These are phyloP conservation scores for Elongisporangium undulatum DNA, from an alignment of 352 stramenopile species.

Conservation along the genomic window DNA sequence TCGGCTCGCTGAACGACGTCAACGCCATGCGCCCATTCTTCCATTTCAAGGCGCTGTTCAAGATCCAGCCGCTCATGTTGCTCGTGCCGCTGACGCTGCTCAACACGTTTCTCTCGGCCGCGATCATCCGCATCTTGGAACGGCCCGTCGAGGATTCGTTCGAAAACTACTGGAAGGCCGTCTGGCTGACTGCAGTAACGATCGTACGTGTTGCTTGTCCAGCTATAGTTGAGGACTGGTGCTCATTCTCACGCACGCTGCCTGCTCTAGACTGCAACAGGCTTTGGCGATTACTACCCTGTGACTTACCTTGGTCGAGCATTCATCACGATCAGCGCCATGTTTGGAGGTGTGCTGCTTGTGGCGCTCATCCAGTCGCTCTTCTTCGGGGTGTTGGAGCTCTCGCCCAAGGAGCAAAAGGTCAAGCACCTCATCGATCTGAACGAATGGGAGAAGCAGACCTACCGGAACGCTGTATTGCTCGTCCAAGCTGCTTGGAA, in stretches of 20 bases:
- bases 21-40: constrained; percentile 76
- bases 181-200: constrained; percentile 68
- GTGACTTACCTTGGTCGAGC: constrained; percentile 59
- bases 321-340: constrained; percentile 55
- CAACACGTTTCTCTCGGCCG: constrained; percentile 54
- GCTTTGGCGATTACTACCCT: constrained; percentile 68
- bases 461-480: constrained; percentile 27
- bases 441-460: constrained; percentile 47
- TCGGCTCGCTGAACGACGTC: constrained; percentile 70
- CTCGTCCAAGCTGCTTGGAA: constrained; percentile 49
- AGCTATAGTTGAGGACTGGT: not conserved
- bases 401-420: constrained; percentile 52
- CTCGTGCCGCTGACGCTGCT: constrained; percentile 53
- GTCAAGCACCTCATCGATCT: constrained; percentile 69
- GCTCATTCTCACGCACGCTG: not conserved
- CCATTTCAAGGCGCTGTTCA: constrained; percentile 80
- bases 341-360: constrained; percentile 67
- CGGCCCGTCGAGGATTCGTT: constrained; percentile 54
- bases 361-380: constrained; percentile 71
- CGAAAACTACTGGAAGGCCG: constrained; percentile 63
- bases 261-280: constrained; percentile 45
- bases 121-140: constrained; percentile 73
- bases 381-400: constrained; percentile 72
- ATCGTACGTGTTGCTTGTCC: constrained; percentile 31
- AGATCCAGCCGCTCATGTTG: constrained; percentile 52